phyloP scores from a whole-genome alignment of 164 flowering plant species.

The Tetracentron sinense region DNA sequence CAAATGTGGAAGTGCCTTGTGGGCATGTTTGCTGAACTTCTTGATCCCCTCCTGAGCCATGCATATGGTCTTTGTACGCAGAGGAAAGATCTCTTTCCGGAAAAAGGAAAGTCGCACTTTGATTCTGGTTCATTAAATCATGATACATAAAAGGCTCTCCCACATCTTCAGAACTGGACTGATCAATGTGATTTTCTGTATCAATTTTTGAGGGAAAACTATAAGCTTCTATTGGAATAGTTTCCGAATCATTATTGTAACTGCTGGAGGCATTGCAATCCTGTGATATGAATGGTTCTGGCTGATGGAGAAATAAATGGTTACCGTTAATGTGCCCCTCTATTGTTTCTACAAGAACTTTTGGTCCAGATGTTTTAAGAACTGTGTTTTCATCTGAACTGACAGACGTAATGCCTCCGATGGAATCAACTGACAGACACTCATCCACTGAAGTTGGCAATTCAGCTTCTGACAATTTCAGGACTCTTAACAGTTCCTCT shows the following conservation, averaged over 20 bases:
- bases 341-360: slow-evolving; percentile 13
- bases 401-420: slow-evolving; percentile 9
- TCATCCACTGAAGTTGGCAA: slow-evolving; percentile 19
- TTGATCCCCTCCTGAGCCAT: slow-evolving; percentile 17
- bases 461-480: slow-evolving; percentile 52
- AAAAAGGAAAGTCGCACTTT: slow-evolving; percentile 12
- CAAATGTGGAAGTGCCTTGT: slow-evolving; percentile 24
- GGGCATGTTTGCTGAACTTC: neutral
- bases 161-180: slow-evolving; percentile 18
- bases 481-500: slow-evolving; percentile 52
- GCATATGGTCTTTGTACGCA: slow-evolving; percentile 17
- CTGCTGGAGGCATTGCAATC: slow-evolving; percentile 14
- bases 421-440: slow-evolving; percentile 13
- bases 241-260: slow-evolving; percentile 15
- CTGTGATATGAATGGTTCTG: slow-evolving; percentile 17
- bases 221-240: slow-evolving; percentile 16
- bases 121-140: slow-evolving; percentile 25
- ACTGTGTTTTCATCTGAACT: slow-evolving; percentile 24
- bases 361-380: slow-evolving; percentile 10
- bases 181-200: slow-evolving; percentile 20
- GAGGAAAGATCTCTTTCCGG: slow-evolving; percentile 16
- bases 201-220: slow-evolving; percentile 13
- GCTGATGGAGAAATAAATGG: slow-evolving; percentile 11
- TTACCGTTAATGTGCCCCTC: slow-evolving; percentile 15
- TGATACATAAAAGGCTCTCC: slow-evolving; percentile 10